phyloP scores from a whole-genome alignment of 2,329 filamentous ascomycete species.

The Sporothrix pallida region DNA sequence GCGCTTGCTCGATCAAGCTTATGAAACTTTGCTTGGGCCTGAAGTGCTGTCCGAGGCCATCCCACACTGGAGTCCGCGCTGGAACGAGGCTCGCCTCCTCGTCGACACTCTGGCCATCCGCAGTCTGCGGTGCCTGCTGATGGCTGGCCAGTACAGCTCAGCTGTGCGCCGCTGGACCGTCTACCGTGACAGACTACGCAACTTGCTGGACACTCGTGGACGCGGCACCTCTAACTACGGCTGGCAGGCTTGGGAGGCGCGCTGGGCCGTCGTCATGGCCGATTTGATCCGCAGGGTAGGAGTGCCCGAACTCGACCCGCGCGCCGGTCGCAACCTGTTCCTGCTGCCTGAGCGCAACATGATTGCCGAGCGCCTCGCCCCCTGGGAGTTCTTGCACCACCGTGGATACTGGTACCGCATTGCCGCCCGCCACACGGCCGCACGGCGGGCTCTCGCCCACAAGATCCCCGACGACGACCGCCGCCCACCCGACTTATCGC shows the following conservation, averaged over 20 bases:
- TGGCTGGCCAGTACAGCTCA: slow-evolving; percentile 76
- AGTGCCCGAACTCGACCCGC: slow-evolving; percentile 54
- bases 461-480: slow-evolving; percentile 66
- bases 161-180: slow-evolving; percentile 80
- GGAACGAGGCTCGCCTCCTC: slow-evolving; percentile 89
- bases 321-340: slow-evolving; percentile 54
- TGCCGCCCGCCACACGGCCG: slow-evolving; percentile 62
- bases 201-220: slow-evolving; percentile 80
- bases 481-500: slow-evolving; percentile 55
- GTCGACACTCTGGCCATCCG: slow-evolving; percentile 83
- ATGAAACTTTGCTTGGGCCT: slow-evolving; percentile 79
- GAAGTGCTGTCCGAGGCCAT: slow-evolving; percentile 83
- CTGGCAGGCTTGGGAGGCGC: slow-evolving; percentile 91
- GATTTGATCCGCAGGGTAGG: slow-evolving; percentile 62
- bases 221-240: slow-evolving; percentile 88
- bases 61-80: slow-evolving; percentile 86
- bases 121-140: slow-evolving; percentile 80
- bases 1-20: slow-evolving; percentile 84
- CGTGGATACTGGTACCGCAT: slow-evolving; percentile 70
- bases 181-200: slow-evolving; percentile 75
- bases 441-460: slow-evolving; percentile 59
- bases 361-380: slow-evolving; percentile 62
- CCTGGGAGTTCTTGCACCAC: slow-evolving; percentile 70
- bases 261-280: slow-evolving; percentile 69
- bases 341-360: slow-evolving; percentile 64